These are phyloP conservation scores for Dryas integrifolia DNA, from an alignment of 331 rosid genomes.

Conservation along the genomic window DNA sequence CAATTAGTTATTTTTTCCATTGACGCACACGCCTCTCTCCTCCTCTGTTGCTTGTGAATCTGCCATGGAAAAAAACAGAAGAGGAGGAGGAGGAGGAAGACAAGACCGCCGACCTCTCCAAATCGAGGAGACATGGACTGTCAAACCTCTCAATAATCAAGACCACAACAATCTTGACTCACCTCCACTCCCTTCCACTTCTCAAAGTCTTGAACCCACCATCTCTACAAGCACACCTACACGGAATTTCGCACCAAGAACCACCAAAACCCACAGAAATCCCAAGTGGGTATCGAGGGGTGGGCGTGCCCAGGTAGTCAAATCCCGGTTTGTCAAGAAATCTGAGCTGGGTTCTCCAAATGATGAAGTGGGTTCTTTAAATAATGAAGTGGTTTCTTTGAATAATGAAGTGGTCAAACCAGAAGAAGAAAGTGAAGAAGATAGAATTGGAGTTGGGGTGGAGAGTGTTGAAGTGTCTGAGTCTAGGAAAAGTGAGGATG, in stretches of 20 bases:
- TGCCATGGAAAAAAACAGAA: constrained; percentile 11
- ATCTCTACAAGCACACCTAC: background rate
- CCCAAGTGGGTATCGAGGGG: constrained; percentile 12
- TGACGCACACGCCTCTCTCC: too few species aligned
- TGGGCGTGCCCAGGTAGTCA: constrained; percentile 18
- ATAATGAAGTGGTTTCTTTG: constrained; percentile 29
- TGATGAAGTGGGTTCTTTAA: constrained; percentile 27
- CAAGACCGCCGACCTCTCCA: background rate
- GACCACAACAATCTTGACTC: background rate
- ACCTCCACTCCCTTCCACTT: constrained; percentile 3
- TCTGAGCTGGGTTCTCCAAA: constrained; percentile 25
- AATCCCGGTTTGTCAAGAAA: constrained; percentile 32
- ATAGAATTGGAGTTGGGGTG: constrained; percentile 13
- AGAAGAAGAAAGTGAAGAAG: constrained; percentile 11
- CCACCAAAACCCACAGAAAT: background rate
- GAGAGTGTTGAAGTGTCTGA: constrained; percentile 25
- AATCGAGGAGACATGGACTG: background rate
- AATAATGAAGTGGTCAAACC: constrained; percentile 14
- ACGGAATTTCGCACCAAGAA: background rate
- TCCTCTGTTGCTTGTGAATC: background rate
- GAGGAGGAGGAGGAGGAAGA: constrained; percentile 10
- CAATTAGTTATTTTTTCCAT: too few species aligned
- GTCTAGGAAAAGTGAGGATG: constrained; percentile 32
- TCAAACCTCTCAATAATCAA: background rate
- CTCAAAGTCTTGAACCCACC: constrained; percentile 4